phyloP scores from a whole-genome alignment of 495 filamentous ascomycete genomes.

The Penicillium paxilli region DNA sequence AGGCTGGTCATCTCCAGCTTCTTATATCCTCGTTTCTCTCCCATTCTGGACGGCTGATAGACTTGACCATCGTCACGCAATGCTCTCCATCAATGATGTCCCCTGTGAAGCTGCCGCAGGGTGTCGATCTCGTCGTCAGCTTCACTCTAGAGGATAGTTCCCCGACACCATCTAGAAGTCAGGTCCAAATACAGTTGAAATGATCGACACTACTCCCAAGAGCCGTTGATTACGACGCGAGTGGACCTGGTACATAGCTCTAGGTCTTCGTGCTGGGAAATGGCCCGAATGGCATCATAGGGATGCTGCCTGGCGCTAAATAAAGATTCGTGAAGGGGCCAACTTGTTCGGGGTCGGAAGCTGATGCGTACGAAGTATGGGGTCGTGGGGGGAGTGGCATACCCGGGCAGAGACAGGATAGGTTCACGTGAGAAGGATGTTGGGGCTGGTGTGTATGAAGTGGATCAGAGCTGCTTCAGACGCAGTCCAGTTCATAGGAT shows the following conservation, averaged over 20 bases:
- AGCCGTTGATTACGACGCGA: background rate
- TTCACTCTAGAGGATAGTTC: background rate
- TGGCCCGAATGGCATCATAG: too few relatives aligned
- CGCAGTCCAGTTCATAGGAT: background rate
- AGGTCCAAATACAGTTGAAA: background rate
- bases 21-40: background rate
- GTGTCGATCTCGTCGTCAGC: background rate
- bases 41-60: background rate
- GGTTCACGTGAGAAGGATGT: too few relatives aligned
- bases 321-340: background rate
- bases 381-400: too few relatives aligned
- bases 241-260: background rate
- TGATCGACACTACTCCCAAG: background rate
- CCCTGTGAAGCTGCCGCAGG: background rate
- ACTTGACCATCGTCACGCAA: background rate
- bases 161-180: background rate
- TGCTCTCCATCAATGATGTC: background rate
- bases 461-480: too few relatives aligned
- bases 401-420: too few relatives aligned
- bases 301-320: background rate
- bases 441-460: too few relatives aligned
- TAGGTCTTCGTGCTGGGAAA: too few relatives aligned
- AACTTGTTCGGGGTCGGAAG: too few relatives aligned
- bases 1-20: background rate
- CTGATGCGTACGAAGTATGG: too few relatives aligned